Evolutionary conservation across 441 rosid species (phyloP), one percentile per base, ranked within the genome.

Genomic region (Arabidopsis hybrid): DNA sequence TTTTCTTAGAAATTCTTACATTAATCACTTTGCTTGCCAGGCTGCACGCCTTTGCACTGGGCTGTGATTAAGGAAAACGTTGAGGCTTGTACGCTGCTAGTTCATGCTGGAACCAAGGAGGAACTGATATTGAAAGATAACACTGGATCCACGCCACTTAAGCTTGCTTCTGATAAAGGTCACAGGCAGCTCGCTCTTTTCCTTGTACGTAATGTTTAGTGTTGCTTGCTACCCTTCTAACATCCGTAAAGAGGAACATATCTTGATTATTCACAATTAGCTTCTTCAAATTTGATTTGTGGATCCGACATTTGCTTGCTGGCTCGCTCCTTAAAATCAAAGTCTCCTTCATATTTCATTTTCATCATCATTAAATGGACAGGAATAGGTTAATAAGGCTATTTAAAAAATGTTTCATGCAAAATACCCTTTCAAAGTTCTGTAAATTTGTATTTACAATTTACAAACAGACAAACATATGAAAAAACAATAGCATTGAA

Each of bases 21-120:
- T 60, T 71, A 52, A n/a, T 60, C 49, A 29, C 68, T 64, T 29
- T 46, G 52, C 71, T 68, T 60, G 67, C 75, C 76, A 95, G 99
- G 99, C 50, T 92, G 97, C 80, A 92, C 98, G 40, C 99, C 99
- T 59, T 84, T 95, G 86, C 99, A 95, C 71, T 92, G 97, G 97
- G 99, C 99, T 63, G 97, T 84, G 35, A 47, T 88, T 62, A 82
- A 82, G 77, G 98, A 94, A 79, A 86, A 91, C 79, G 83, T 80
- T 14, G 99, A 95, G 82, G 95, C 89, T 38, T 88, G 89, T 82
- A 76, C 91, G 52, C 80, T 92, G 68, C 94, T 95, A 60, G 93
- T 91, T 49, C 97, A 89, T 85, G 90, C 96, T 58, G 98, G 97
- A 78, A 83, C 90, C 68, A 92, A 92, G 79, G 83, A 80, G 74